Conservation (phyloP, 352 stramenopile genomes). For the Pythium phragmiticola region DNA sequence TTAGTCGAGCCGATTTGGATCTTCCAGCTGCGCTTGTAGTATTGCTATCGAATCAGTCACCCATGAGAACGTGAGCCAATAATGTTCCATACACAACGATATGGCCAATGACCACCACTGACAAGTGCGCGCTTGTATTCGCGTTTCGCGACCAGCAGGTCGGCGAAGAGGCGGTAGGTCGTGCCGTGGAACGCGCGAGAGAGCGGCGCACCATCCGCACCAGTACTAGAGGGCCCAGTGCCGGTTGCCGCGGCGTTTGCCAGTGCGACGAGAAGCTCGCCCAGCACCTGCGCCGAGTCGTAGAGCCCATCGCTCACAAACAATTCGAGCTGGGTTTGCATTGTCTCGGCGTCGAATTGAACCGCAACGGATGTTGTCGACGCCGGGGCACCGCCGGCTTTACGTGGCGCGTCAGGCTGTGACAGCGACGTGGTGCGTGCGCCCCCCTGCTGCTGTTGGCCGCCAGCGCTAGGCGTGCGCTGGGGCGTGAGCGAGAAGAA, state of each 20-base stretch:
- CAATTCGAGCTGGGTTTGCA: constrained; percentile 61
- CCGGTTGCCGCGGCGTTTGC: constrained; percentile 29
- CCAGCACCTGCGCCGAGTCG: constrained; percentile 65
- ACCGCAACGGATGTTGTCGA: background rate
- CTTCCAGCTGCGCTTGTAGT: constrained; percentile 52
- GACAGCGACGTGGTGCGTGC: constrained; percentile 1
- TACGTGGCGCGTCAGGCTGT: constrained; percentile 18
- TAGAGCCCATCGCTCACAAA: constrained; percentile 48
- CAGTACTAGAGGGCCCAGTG: background rate
- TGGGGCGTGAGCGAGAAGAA: constrained; percentile 25
- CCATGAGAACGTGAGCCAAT: too few relatives aligned
- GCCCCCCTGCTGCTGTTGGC: background rate
- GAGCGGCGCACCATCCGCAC: constrained; percentile 1
- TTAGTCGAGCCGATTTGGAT: constrained; percentile 25
- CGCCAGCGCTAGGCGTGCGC: constrained; percentile 3
- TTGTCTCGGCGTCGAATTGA: constrained; percentile 39
- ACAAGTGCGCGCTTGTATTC: constrained; percentile 79
- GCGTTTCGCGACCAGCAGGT: constrained; percentile 62
- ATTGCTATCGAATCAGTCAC: constrained; percentile 29
- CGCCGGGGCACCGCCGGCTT: background rate
- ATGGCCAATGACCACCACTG: constrained; percentile 8
- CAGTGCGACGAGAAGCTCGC: constrained; percentile 55
- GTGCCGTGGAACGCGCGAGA: constrained; percentile 54
- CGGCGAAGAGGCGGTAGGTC: constrained; percentile 55
- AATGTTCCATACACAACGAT: too few relatives aligned